Base-by-base conservation (phyloP, 768 basidiomycete genomes). In the Lactarius akahatsu region DNA sequence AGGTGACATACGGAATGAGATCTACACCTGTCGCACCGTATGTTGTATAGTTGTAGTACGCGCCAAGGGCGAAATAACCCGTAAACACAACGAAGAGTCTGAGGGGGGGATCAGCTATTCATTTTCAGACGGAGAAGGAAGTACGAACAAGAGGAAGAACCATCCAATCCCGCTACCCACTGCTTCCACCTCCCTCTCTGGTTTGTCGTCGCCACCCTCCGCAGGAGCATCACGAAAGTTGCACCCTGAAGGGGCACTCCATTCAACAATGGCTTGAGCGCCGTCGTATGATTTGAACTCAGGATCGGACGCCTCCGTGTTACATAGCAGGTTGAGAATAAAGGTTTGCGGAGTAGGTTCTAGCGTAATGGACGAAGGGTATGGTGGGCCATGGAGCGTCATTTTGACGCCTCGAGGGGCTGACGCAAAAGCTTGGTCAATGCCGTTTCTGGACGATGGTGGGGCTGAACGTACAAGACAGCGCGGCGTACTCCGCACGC, bases 21-120 rank as follows among this genome's bases (percentile, higher is more conserved):
- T 95, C 93, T 74, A 80, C 78, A 16, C 94, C 94, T 30, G 86
- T 83, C 10, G 93, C 90, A 23, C 93, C 93, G 73, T 95, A 96
- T 23, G 86, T 91, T 7, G 89, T 85, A 72, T 93, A 94, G 72
- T 96, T 94, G 78, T 92, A 89, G 75, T 94, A 96, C 10, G 89
- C 89, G 23, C 94, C 94, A 30, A 94, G 74, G 1, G 74, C 83
- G 70, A 96, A 87, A 77, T 96, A 96, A 3, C 84, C 82, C 4
- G 80, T 73, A 66, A 94, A 81, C 2, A 85, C 86, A 26, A 94
- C 74, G 15, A 93, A 63, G 36, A 89, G 70, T n/a, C 87, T 91
- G 70, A 11, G 38, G 36, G 52, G 56, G 41, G 34, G 61, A 52
- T 69, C 36, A 64, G 62, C 11, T 13, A 30, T 13, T 20, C n/a